Conservation (phyloP, 2,329 filamentous ascomycete genomes). For the Fulvia fulva region DNA sequence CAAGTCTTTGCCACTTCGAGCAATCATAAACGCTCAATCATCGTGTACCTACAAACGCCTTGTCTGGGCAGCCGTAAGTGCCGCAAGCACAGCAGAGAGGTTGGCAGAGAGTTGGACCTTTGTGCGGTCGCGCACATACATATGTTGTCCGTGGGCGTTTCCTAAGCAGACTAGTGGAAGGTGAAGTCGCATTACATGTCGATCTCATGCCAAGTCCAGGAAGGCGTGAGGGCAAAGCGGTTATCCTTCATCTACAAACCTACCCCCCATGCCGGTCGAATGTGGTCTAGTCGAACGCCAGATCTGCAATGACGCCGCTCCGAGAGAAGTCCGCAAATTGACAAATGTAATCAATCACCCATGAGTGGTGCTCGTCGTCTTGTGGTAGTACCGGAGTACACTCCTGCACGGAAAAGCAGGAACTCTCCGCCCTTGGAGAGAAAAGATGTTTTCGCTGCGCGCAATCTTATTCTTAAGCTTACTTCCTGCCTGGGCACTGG, state of each 20-base stretch:
- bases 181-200: background rate
- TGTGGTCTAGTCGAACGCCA: background rate
- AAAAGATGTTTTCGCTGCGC: background rate
- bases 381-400: background rate
- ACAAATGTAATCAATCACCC: background rate
- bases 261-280: background rate
- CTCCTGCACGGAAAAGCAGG: background rate
- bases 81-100: background rate
- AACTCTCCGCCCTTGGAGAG: background rate
- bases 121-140: background rate
- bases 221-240: background rate
- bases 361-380: background rate
- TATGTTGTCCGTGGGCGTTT: background rate
- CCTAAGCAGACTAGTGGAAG: background rate
- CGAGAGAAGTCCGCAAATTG: background rate
- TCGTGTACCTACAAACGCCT: background rate
- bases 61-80: background rate
- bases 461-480: constrained; percentile 1
- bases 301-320: background rate
- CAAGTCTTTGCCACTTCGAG: background rate
- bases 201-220: background rate
- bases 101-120: background rate
- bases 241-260: background rate
- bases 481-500: background rate
- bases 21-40: background rate